Percentiles rank a stretch among this genome's conserved stretches.
Evolutionary conservation across 495 filamentous ascomycete genomes (phyloP).

Genomic region (Chaetomium fimeti): DNA sequence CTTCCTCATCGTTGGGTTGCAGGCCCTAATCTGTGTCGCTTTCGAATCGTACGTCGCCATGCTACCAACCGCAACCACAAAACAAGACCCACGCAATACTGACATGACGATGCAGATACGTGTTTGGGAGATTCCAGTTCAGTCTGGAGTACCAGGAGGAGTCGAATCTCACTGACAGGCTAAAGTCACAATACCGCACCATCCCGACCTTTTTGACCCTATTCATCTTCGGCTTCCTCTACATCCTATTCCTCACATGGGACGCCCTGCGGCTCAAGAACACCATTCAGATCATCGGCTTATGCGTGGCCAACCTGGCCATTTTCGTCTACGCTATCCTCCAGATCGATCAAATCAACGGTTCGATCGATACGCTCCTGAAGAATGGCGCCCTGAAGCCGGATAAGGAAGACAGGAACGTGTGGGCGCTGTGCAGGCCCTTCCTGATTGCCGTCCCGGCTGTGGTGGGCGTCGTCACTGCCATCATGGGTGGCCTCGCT

Average conservation of each 20-base stretch:
- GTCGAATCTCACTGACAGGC: constrained; percentile 24
- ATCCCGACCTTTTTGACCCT: constrained; percentile 89
- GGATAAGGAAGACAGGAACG: constrained; percentile 41
- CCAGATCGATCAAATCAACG: constrained; percentile 82
- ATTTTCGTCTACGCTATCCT: constrained; percentile 89
- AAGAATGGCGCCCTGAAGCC: constrained; percentile 31
- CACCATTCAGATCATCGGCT: constrained; percentile 96
- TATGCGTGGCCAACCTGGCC: constrained; percentile 87
- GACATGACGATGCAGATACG: constrained; percentile 54
- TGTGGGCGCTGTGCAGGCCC: constrained; percentile 68
- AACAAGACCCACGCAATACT: background rate
- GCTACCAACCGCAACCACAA: background rate
- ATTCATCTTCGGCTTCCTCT: constrained; percentile 96
- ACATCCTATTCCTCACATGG: constrained; percentile 83
- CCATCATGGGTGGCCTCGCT: constrained; percentile 70
- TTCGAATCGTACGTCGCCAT: constrained; percentile 73
- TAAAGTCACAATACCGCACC: constrained; percentile 57
- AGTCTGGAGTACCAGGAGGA: constrained; percentile 40
- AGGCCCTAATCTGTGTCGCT: constrained; percentile 73
- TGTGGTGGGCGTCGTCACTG: constrained; percentile 72
- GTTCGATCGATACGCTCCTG: constrained; percentile 58
- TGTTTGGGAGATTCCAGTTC: constrained; percentile 66
- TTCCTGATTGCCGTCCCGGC: constrained; percentile 83
- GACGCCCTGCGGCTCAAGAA: constrained; percentile 94
- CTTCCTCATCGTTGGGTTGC: constrained; percentile 66